These are phyloP conservation scores for Noccaea caerulescens DNA, from an alignment of 345 rosid species.

Conservation along the genomic window DNA sequence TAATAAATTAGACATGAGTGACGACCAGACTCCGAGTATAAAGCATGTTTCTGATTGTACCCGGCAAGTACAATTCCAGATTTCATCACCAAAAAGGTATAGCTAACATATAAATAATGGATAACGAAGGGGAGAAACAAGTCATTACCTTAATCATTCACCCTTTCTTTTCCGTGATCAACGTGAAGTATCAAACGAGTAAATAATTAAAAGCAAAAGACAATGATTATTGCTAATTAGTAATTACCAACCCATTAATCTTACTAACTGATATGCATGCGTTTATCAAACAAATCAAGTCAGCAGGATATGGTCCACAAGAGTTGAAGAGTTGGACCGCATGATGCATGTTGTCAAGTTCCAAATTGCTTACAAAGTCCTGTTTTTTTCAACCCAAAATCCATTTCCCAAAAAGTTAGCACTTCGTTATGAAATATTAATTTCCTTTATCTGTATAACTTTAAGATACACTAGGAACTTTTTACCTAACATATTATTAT, in stretches of 20 bases:
- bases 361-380: conserved; percentile 37
- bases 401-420: conserved; percentile 27
- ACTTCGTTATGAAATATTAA: neutral
- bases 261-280: conserved; percentile 15
- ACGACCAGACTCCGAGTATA: neutral
- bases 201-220: conserved; percentile 27
- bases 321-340: conserved; percentile 40
- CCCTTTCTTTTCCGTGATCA: conserved; percentile 29
- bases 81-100: neutral
- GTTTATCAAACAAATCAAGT: conserved; percentile 21
- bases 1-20: conserved; percentile 6
- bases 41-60: conserved; percentile 15
- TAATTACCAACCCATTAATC: conserved; percentile 19
- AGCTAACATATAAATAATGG: neutral
- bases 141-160: conserved; percentile 17
- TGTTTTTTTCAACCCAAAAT: conserved; percentile 36
- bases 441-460: neutral
- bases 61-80: conserved; percentile 34
- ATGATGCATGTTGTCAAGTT: conserved; percentile 28
- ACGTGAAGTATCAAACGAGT: conserved; percentile 19
- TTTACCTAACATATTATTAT: neutral
- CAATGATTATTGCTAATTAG: conserved; percentile 29
- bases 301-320: conserved; percentile 37
- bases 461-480: neutral
- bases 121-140: neutral